phyloP scores from a whole-genome alignment of 805 yeast genomes.

The Teunomyces stri region DNA sequence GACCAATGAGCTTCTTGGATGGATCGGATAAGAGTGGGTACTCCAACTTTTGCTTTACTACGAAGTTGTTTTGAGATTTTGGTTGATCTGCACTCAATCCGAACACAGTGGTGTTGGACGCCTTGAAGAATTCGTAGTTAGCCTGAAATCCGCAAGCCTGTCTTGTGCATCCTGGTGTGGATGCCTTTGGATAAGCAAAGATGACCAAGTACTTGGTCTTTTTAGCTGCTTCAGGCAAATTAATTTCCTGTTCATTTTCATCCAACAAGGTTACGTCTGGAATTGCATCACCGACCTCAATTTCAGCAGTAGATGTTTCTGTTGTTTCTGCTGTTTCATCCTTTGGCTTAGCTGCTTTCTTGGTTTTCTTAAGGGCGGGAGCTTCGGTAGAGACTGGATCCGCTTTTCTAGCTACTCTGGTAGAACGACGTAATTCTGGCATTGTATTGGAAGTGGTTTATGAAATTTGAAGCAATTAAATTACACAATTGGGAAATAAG shows the following conservation, averaged over 20 bases:
- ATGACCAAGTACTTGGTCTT: conserved; percentile 36
- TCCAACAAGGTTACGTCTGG: conserved; percentile 64
- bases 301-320: conserved; percentile 14
- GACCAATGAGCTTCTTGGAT: conserved; percentile 59
- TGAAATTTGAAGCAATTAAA: neutral
- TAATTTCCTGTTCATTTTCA: conserved; percentile 63
- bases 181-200: conserved; percentile 83
- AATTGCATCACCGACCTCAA: conserved; percentile 58
- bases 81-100: conserved; percentile 87
- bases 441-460: conserved; percentile 10
- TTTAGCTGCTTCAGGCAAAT: conserved; percentile 28
- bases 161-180: conserved; percentile 94
- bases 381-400: conserved; percentile 13
- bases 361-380: conserved; percentile 9
- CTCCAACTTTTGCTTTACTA: conserved; percentile 67
- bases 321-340: neutral
- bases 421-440: conserved; percentile 41
- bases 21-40: conserved; percentile 81
- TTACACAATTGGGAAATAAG: neutral
- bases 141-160: conserved; percentile 90
- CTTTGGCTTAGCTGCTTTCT: conserved; percentile 7
- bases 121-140: conserved; percentile 50
- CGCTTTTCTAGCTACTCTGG: conserved; percentile 23
- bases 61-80: conserved; percentile 72
- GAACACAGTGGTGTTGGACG: conserved; percentile 55